Evolutionary conservation across 495 filamentous ascomycete genomes (phyloP).

Genomic region (Penicillium herquei): DNA sequence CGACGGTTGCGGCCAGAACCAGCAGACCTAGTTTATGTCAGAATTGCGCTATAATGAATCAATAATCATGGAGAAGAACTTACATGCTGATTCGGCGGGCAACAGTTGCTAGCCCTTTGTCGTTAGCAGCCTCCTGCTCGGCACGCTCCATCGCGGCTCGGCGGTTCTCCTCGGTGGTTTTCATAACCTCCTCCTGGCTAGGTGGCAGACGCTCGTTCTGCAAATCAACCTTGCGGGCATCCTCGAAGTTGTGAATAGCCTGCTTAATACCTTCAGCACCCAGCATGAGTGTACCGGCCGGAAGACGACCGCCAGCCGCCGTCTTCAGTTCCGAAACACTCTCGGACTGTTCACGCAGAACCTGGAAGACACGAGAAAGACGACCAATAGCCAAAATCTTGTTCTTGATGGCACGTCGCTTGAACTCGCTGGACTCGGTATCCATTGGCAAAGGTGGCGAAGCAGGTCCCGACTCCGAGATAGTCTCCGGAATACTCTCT

Average conservation of each 20-base stretch:
- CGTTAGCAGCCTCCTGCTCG: slow-evolving; percentile 83
- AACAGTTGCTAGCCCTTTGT: slow-evolving; percentile 76
- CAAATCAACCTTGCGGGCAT: slow-evolving; percentile 95
- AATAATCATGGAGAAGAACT: slow-evolving; percentile 33
- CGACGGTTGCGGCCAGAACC: slow-evolving; percentile 38
- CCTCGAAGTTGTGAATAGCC: slow-evolving; percentile 95
- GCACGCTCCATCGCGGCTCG: slow-evolving; percentile 82
- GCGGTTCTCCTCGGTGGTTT: slow-evolving; percentile 73
- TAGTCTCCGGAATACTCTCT: slow-evolving; percentile 9
- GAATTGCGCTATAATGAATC: slow-evolving; percentile 4
- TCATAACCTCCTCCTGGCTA: slow-evolving; percentile 84
- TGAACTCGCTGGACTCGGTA: slow-evolving; percentile 82
- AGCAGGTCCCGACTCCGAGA: slow-evolving; percentile 58
- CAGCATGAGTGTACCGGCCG: slow-evolving; percentile 94
- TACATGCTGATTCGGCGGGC: slow-evolving; percentile 95
- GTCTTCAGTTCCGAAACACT: slow-evolving; percentile 97
- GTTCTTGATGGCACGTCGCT: slow-evolving; percentile 96
- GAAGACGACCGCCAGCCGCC: slow-evolving; percentile 86
- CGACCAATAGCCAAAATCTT: slow-evolving; percentile 98
- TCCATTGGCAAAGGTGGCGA: slow-evolving; percentile 73
- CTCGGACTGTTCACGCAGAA: slow-evolving; percentile 95
- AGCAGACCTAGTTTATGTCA: slow-evolving; percentile 34
- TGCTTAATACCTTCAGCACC: slow-evolving; percentile 98
- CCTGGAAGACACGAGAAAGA: slow-evolving; percentile 96
- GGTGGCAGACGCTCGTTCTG: slow-evolving; percentile 95